Conservation (phyloP, 2,329 filamentous ascomycete species). For the Paraphaeosphaeria sporulosa region DNA sequence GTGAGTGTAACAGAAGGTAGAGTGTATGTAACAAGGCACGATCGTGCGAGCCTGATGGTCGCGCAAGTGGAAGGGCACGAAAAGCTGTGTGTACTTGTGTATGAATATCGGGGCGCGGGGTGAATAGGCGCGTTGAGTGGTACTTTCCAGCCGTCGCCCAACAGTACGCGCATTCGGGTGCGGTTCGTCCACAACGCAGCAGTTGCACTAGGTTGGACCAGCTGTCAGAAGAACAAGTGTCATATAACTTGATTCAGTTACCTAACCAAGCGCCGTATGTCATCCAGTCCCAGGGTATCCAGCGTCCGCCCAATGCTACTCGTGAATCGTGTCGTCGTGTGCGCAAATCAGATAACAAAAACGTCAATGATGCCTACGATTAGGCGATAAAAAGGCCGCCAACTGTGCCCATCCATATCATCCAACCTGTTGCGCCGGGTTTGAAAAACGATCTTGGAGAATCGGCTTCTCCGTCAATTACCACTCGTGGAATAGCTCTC, state of each 20-base stretch:
- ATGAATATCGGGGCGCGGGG: neutral
- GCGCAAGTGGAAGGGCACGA: no score
- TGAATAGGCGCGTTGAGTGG: neutral
- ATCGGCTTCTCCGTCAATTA: conserved; percentile 9
- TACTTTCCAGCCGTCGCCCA: neutral
- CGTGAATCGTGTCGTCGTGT: conserved; percentile 10
- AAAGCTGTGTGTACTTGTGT: neutral
- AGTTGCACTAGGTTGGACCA: neutral
- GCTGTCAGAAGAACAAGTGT: neutral
- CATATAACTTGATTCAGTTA: neutral
- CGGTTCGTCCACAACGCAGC: neutral
- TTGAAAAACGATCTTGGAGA: conserved; percentile 1
- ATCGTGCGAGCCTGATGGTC: no score
- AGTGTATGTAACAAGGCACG: neutral
- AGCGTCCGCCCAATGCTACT: neutral
- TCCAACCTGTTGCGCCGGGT: neutral
- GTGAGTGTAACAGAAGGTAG: neutral
- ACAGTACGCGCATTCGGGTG: neutral
- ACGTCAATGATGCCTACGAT: neutral
- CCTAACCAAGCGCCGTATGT: neutral
- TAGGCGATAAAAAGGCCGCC: neutral
- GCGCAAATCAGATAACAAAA: neutral
- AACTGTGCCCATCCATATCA: neutral
- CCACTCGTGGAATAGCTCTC: conserved; percentile 23
- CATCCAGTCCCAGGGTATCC: conserved; percentile 11